Evolutionary conservation across 192 early-diverging fungal genomes (phyloP).

Genomic region (Paraglomus occultum): DNA sequence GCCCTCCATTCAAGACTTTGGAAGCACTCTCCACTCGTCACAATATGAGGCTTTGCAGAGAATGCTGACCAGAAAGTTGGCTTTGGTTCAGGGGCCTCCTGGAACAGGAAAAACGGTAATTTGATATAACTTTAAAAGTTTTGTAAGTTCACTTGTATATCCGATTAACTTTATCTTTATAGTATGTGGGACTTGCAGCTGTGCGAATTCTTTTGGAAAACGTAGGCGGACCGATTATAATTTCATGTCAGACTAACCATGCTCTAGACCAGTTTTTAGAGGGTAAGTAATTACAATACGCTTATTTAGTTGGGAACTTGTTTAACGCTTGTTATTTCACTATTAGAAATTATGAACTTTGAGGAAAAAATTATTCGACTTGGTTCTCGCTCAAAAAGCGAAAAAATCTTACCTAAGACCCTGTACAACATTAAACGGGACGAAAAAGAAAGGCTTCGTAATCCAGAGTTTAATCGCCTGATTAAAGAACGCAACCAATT

Average conservation of each 20-base stretch:
- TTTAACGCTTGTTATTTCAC: background rate
- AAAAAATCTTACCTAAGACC: slow-evolving; percentile 31
- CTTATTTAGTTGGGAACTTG: background rate
- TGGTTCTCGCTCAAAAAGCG: slow-evolving; percentile 49
- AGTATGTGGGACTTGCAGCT: slow-evolving; percentile 47
- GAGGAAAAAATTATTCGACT: slow-evolving; percentile 47
- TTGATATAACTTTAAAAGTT: no score
- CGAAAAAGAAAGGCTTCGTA: background rate
- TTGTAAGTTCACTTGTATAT: no score
- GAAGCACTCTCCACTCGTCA: slow-evolving; percentile 26
- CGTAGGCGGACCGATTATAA: slow-evolving; percentile 43
- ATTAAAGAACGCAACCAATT: slow-evolving; percentile 37
- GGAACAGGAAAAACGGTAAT: slow-evolving; percentile 55
- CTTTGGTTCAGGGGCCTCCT: slow-evolving; percentile 57
- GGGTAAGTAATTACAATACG: slow-evolving; percentile 11
- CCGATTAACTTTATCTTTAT: no score
- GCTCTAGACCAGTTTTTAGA: slow-evolving; percentile 47
- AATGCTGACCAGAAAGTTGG: slow-evolving; percentile 43
- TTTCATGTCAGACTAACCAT: slow-evolving; percentile 61
- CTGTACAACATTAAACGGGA: slow-evolving; percentile 41
- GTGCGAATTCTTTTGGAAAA: slow-evolving; percentile 46
- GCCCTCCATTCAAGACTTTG: background rate
- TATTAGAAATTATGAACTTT: slow-evolving; percentile 41
- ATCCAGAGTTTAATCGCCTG: slow-evolving; percentile 16
- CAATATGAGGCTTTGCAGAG: slow-evolving; percentile 48